Percentiles rank a stretch among this genome's conserved stretches.
Conservation (phyloP, 129 eudicot species). For the Logfia minima region DNA sequence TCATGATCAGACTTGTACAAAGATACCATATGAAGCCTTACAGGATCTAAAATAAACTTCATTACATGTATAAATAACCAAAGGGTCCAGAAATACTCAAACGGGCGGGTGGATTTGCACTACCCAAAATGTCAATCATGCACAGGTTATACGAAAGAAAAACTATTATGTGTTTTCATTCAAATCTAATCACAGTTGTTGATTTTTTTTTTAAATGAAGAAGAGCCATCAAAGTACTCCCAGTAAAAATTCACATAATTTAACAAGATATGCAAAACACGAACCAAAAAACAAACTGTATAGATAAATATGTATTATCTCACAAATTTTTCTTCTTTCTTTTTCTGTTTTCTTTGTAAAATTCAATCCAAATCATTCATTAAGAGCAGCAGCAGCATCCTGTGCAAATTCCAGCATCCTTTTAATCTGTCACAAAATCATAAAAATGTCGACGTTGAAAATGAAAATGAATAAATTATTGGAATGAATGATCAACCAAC, state of each 20-base stretch:
- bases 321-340: conserved; percentile 25
- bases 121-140: not conserved
- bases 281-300: conserved; percentile 31
- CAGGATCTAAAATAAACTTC: not conserved
- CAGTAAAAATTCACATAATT: conserved; percentile 18
- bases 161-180: conserved; percentile 24
- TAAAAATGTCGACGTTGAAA: not conserved
- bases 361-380: conserved; percentile 36
- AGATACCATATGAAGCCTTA: not conserved
- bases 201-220: conserved; percentile 17
- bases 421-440: conserved; percentile 32
- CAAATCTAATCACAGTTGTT: conserved; percentile 35
- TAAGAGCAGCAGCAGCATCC: conserved; percentile 17
- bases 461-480: not conserved
- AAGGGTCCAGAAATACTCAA: not conserved
- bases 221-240: conserved; percentile 22
- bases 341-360: conserved; percentile 35
- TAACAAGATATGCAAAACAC: conserved; percentile 30
- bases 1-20: not conserved
- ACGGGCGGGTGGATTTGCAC: not conserved
- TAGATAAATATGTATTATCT: conserved; percentile 33
- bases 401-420: conserved; percentile 34
- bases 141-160: not conserved
- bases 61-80: not conserved
- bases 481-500: conserved; percentile 9